A percentile compares a stretch with the other conserved stretches of the same genome.
Conservation (phyloP, 108 stramenopile species). For the Poteriospumella lacustris region DNA sequence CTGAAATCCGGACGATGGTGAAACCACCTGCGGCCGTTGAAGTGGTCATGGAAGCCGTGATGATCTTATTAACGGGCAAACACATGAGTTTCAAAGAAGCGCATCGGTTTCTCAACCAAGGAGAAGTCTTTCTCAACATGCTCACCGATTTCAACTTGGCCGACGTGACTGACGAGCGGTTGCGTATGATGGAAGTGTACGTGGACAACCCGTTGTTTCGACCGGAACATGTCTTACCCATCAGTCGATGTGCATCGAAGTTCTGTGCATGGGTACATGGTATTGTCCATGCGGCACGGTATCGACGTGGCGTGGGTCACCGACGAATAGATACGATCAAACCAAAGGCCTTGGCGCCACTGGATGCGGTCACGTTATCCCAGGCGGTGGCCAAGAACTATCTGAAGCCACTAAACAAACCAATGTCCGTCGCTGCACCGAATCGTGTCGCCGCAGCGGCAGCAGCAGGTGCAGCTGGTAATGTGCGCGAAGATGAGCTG, state of each 20-base stretch:
- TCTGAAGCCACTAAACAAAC: neutral
- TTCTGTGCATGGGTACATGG: slow-evolving; percentile 38
- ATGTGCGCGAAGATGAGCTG: neutral
- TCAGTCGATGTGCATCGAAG: slow-evolving; percentile 27
- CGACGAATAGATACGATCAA: slow-evolving; percentile 21
- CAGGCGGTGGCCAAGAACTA: neutral
- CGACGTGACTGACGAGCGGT: slow-evolving; percentile 31
- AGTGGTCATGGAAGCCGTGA: slow-evolving; percentile 37
- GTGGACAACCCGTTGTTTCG: slow-evolving; percentile 34
- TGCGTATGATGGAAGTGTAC: slow-evolving; percentile 24
- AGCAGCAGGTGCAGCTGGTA: too few relatives aligned
- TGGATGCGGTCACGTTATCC: slow-evolving; percentile 4
- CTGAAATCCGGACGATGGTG: slow-evolving; percentile 32
- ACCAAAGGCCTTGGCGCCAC: neutral
- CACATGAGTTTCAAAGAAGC: slow-evolving; percentile 23
- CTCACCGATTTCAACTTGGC: slow-evolving; percentile 31
- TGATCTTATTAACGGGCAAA: slow-evolving; percentile 38
- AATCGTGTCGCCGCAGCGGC: too few relatives aligned
- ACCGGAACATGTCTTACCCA: slow-evolving; percentile 13
- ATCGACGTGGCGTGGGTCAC: slow-evolving; percentile 24
- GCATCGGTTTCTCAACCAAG: neutral
- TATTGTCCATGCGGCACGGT: slow-evolving; percentile 31
- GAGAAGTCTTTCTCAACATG: slow-evolving; percentile 30
- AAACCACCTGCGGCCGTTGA: slow-evolving; percentile 33
- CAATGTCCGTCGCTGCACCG: slow-evolving; percentile 29